Conservation (phyloP, 1,139 yeast genomes). For the Yamadazyma pseudoaaseri region DNA sequence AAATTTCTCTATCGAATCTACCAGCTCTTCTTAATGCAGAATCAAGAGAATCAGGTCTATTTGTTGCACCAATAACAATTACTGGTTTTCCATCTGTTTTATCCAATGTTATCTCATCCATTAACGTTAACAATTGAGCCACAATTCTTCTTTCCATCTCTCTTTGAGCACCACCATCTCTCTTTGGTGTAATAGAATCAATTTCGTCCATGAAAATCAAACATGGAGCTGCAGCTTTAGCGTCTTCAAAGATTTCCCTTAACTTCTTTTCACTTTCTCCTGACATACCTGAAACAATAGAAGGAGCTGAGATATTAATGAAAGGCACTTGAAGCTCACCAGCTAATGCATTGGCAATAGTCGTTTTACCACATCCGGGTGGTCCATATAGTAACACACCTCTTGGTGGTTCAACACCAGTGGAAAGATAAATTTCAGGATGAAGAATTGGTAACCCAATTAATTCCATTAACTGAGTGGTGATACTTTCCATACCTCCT, state of each 20-base stretch:
- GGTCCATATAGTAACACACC: constrained; percentile 96
- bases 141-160: constrained; percentile 98
- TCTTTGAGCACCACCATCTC: constrained; percentile 94
- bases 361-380: constrained; percentile 98
- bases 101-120: constrained; percentile 87
- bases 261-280: constrained; percentile 96
- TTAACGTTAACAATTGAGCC: constrained; percentile 88
- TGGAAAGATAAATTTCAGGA: constrained; percentile 82
- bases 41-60: constrained; percentile 49
- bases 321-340: constrained; percentile 94
- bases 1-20: constrained; percentile 47
- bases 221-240: constrained; percentile 87
- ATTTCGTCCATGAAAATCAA: constrained; percentile 91
- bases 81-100: constrained; percentile 93
- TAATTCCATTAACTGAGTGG: constrained; percentile 82
- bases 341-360: constrained; percentile 93
- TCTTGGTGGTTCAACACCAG: constrained; percentile 97
- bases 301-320: constrained; percentile 88
- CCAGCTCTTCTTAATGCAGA: constrained; percentile 51
- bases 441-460: constrained; percentile 90
- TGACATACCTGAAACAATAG: constrained; percentile 99
- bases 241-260: constrained; percentile 92
- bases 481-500: constrained; percentile 87
- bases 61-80: constrained; percentile 49
- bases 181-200: constrained; percentile 96